Evolutionary conservation across 176 grass and related monocot genomes (phyloP), one percentile per base, ranked within the genome.

Genomic region (Ananas comosus): DNA sequence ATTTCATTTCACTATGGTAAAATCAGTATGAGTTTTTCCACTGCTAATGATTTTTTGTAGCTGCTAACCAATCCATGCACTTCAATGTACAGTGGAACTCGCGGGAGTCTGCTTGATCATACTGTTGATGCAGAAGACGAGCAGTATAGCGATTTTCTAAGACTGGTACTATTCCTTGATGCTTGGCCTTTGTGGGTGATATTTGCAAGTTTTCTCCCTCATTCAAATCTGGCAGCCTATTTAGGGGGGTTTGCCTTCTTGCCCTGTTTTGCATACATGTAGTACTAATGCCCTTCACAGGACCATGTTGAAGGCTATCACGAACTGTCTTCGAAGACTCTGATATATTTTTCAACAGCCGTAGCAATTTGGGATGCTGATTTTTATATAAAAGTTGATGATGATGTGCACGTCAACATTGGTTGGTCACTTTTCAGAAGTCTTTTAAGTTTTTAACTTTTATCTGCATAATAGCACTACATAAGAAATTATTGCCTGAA

Each of bases 331-430:
- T 64, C n/a, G 42, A 91, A 88, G 76, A 69, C 84, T 50, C 85
- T 88, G 51, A 82, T 80, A 64, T 91, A 82, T 50, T 85, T 91
- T 65, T 88, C 85, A 51, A 83, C 76, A 11, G 89, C 85, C 71
- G 69, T 91, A 65, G 51, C 70, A 42, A 85, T 33, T 14, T 91
- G 89, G 89, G 82, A 91, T 65, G 81, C 88, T 76, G 81, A 91
- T 68, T 91, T 91, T 80, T 91, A 87, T 80, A 70, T 91, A 52
- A 91, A 91, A 84, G 76, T 76, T 48, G 89, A 91, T 53, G 89
- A 91, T 28, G 77, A 88, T 78, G 81, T 91, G 27, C 82, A 91
- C 80, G 82, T 91, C 53, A 91, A 91, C 72, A 76, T 91, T 75
- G 89, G 89, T 91, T 79, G 51, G 70, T 64, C 47, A 51, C 70